Evolutionary conservation across 2,329 filamentous ascomycete species (phyloP).

Genomic region (Neoscytalidium dimidiatum): DNA sequence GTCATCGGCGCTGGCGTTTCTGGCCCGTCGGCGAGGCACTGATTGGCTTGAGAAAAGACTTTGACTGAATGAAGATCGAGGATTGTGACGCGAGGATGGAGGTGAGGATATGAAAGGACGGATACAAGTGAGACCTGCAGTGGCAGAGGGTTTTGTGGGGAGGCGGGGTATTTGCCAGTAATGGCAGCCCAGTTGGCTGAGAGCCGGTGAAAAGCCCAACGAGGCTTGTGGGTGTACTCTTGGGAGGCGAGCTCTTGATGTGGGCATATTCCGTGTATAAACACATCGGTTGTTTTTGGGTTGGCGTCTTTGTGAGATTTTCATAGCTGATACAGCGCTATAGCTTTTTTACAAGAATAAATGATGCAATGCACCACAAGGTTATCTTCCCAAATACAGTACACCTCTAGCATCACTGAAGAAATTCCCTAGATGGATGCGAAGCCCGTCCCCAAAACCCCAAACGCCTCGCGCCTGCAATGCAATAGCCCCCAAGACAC

Average conservation of each 20-base stretch:
- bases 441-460: constrained; percentile 8
- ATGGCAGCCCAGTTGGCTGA: too few species aligned
- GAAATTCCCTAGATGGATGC: neutral
- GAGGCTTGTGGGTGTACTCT: neutral
- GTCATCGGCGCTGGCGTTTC: constrained; percentile 96
- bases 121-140: too few species aligned
- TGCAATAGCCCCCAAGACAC: constrained; percentile 2
- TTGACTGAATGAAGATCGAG: neutral
- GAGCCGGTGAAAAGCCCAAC: too few species aligned
- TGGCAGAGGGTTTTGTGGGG: too few species aligned
- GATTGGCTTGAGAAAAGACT: constrained; percentile 21
- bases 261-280: constrained; percentile 18
- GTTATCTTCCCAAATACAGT: neutral
- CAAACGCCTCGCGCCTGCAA: constrained; percentile 17
- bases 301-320: constrained; percentile 15
- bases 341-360: constrained; percentile 15
- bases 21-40: constrained; percentile 57
- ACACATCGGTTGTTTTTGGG: constrained; percentile 9
- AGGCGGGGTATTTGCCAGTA: too few species aligned
- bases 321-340: constrained; percentile 5
- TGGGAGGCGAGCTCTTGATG: neutral
- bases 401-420: neutral
- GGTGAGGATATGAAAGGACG: neutral
- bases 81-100: neutral
- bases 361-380: constrained; percentile 7